phyloP scores from a whole-genome alignment of 345 rosid genomes.

The Limnanthes douglasii region DNA sequence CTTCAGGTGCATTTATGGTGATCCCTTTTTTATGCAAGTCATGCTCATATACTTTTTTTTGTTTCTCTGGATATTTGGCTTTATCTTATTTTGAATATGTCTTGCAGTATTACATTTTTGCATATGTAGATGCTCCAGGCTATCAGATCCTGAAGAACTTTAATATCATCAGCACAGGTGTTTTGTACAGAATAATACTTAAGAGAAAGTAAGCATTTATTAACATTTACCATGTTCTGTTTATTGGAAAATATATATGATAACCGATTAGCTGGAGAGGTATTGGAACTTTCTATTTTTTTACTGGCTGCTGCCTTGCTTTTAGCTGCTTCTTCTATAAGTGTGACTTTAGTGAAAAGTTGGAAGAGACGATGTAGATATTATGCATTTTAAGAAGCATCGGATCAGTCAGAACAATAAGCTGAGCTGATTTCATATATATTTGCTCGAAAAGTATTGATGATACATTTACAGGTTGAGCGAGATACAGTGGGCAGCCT shows the following conservation, averaged over 20 bases:
- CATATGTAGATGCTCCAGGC: conserved; percentile 94
- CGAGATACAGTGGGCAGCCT: conserved; percentile 95
- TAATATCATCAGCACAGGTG: conserved; percentile 89
- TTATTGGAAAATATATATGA: too few relatives aligned
- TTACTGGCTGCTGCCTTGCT: too few relatives aligned
- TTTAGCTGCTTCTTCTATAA: too few relatives aligned
- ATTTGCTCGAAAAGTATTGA: too few relatives aligned
- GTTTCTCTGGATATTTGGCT: conserved; percentile 6
- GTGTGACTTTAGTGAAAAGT: too few relatives aligned
- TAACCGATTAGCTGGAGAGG: too few relatives aligned
- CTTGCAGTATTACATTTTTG: conserved; percentile 91
- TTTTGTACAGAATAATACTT: conserved; percentile 78
- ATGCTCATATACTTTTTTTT: not conserved
- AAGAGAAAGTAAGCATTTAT: conserved; percentile 74
- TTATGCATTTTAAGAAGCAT: too few relatives aligned
- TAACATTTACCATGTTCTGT: too few relatives aligned
- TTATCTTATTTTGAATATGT: conserved; percentile 6
- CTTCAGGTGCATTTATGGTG: conserved; percentile 42
- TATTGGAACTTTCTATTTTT: too few relatives aligned
- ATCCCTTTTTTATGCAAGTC: not conserved
- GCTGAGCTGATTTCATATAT: too few relatives aligned
- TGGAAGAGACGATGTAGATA: too few relatives aligned
- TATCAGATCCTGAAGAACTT: conserved; percentile 96
- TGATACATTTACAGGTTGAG: conserved; percentile 74
- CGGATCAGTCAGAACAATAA: too few relatives aligned